phyloP scores from a whole-genome alignment of 768 basidiomycete genomes.

The Russula emetica region DNA sequence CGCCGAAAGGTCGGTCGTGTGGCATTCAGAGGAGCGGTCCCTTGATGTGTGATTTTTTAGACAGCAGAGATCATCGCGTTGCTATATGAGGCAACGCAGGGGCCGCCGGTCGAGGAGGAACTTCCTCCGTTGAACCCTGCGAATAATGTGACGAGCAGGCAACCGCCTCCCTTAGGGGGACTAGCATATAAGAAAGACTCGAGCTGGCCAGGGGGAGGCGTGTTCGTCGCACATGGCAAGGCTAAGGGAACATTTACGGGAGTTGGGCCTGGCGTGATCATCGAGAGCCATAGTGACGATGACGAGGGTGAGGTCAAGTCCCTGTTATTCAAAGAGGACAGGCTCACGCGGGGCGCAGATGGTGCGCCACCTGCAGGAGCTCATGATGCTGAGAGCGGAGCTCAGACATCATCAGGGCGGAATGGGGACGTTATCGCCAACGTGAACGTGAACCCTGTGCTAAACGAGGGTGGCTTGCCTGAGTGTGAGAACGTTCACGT shows the following conservation, averaged over 20 bases:
- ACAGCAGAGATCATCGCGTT: conserved; percentile 90
- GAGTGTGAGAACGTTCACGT: conserved; percentile 58
- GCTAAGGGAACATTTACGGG: conserved; percentile 35
- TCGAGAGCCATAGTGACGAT: conserved; percentile 43
- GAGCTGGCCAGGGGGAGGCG: conserved; percentile 79
- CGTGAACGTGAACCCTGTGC: conserved; percentile 69
- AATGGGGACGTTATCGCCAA: conserved; percentile 57
- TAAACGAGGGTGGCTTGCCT: conserved; percentile 47
- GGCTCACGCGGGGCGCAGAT: conserved; percentile 21
- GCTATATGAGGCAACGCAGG: conserved; percentile 90
- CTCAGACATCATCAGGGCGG: conserved; percentile 52
- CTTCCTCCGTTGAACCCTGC: conserved; percentile 73
- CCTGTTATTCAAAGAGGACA: conserved; percentile 12
- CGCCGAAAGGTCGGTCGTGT: conserved; percentile 72
- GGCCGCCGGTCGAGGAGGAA: conserved; percentile 47
- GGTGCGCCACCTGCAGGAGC: conserved; percentile 13
- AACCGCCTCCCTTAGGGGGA: conserved; percentile 44
- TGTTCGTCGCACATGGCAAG: conserved; percentile 60
- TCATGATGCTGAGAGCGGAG: conserved; percentile 28
- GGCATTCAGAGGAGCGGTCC: conserved; percentile 14
- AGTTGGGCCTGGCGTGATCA: conserved; percentile 52
- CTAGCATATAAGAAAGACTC: conserved; percentile 77
- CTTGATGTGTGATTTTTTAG: conserved; percentile 39
- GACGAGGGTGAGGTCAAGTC: conserved; percentile 26
- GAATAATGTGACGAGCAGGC: conserved; percentile 58